Conservation (phyloP, 768 basidiomycete species). For the Russula lepida region DNA sequence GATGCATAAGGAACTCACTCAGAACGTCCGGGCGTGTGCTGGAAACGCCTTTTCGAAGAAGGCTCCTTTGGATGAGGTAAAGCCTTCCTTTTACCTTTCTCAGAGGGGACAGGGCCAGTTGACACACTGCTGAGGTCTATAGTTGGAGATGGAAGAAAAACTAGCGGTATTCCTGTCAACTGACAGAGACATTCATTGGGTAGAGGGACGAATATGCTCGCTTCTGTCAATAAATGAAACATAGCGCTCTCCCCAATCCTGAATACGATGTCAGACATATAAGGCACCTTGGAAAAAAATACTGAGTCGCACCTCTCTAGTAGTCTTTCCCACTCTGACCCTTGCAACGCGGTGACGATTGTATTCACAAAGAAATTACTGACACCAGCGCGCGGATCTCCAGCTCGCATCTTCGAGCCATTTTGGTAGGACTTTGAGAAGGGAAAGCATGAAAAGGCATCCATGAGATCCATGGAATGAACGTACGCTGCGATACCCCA, state of each 20-base stretch:
- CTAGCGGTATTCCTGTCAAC: constrained; percentile 63
- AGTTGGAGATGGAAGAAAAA: constrained; percentile 32
- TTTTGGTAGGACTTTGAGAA: constrained; percentile 6
- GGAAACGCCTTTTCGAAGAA: constrained; percentile 4
- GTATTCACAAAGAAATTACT: constrained; percentile 66
- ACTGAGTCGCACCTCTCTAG: constrained; percentile 43
- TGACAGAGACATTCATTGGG: constrained; percentile 84
- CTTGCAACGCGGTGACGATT: constrained; percentile 55
- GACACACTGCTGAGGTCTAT: not conserved
- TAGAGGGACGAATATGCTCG: constrained; percentile 65
- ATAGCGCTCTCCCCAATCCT: constrained; percentile 76
- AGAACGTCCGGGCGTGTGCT: not conserved
- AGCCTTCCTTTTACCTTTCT: constrained; percentile 12
- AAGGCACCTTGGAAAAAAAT: not conserved
- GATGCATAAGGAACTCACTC: not conserved
- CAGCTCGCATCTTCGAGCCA: constrained; percentile 28
- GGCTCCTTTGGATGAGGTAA: not conserved
- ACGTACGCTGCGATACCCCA: constrained; percentile 55
- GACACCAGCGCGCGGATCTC: constrained; percentile 36
- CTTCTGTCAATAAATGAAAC: constrained; percentile 67
- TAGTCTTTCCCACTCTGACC: constrained; percentile 57
- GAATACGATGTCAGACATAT: not conserved
- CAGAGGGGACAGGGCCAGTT: not conserved
- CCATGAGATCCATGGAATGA: not conserved
- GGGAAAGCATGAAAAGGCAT: not conserved